Evolutionary conservation across 805 yeast genomes (phyloP), one percentile per base, ranked within the genome.

Genomic region (Candida sphagnicola): DNA sequence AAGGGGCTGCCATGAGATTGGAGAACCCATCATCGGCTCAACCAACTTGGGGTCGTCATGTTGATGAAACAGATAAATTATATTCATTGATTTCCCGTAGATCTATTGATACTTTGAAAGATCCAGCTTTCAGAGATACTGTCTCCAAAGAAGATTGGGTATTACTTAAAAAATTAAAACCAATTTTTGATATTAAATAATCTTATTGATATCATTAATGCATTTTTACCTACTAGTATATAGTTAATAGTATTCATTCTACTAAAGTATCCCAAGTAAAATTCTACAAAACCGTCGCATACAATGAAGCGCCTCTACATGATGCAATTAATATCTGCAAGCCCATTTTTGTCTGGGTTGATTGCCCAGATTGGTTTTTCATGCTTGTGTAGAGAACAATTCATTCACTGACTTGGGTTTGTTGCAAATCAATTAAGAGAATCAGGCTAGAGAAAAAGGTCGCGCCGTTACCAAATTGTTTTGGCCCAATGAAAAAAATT

Each of bases 21-120:
- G 99, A 93, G 41, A 84, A 87, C 53, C 90, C 95, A 48, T 85
- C 95, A 31, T 74, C 85, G 42, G 91, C 86, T 48, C 96, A 89
- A 68, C 98, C 99, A 39, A 82, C 87, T 11, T 93, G 98, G 98
- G 99, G 99, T 47, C 87, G 99, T 72, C 99, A 93, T 59, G 95
- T 93, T 51, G 96, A 89, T 62, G 99, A 93, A 67, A 71, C 78
- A 42, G 99, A 93, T 63, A 74, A 77, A 33, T 72, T 93, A 58
- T 93, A 90, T 67, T 91, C 99, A n/a, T 74, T 85, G 69, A 77
- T 93, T 47, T 60, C 93, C 10, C 81, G 99, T 74, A 85, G 74
- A 64, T 85, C 96, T 25, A 90, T 93, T 51, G 97, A 93, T 61
- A 85, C 95, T n/a, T 79, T 93, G 75, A 93, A 93, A 70, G 99